phyloP scores from a whole-genome alignment of 306 rosid genomes.

The Quercus ilex region DNA sequence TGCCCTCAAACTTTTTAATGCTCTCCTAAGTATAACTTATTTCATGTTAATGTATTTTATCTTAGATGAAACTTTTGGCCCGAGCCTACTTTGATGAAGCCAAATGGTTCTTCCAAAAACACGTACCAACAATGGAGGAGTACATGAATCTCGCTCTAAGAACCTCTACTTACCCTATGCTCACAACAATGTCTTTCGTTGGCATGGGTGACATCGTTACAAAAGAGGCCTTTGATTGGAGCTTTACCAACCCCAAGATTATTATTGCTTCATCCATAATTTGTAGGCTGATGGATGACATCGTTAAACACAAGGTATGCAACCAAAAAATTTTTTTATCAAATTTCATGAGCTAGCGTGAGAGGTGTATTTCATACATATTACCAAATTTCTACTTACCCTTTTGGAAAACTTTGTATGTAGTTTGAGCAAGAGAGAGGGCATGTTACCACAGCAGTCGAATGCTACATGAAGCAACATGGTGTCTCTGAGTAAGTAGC shows the following conservation, averaged over 20 bases:
- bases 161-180: neutral
- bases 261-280: slow-evolving; percentile 10
- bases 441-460: slow-evolving; percentile 29
- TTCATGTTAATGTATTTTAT: too few species aligned
- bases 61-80: slow-evolving; percentile 10
- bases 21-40: neutral
- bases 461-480: slow-evolving; percentile 43
- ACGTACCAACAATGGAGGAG: slow-evolving; percentile 36
- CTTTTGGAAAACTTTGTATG: too few species aligned
- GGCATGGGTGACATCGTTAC: slow-evolving; percentile 21
- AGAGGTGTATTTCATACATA: too few species aligned
- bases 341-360: too few species aligned
- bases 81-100: slow-evolving; percentile 26
- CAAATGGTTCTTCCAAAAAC: slow-evolving; percentile 24
- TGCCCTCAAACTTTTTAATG: too few species aligned
- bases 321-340: too few species aligned
- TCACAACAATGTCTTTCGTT: neutral
- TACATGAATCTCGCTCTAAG: slow-evolving; percentile 15
- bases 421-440: slow-evolving; percentile 39
- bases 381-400: neutral
- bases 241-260: slow-evolving; percentile 18
- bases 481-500: slow-evolving; percentile 15
- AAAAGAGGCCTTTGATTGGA: slow-evolving; percentile 36
- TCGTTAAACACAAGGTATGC: slow-evolving; percentile 33
- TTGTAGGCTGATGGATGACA: slow-evolving; percentile 26